phyloP scores from a whole-genome alignment of 2,329 filamentous ascomycete genomes.

The Trichophyton equinum region DNA sequence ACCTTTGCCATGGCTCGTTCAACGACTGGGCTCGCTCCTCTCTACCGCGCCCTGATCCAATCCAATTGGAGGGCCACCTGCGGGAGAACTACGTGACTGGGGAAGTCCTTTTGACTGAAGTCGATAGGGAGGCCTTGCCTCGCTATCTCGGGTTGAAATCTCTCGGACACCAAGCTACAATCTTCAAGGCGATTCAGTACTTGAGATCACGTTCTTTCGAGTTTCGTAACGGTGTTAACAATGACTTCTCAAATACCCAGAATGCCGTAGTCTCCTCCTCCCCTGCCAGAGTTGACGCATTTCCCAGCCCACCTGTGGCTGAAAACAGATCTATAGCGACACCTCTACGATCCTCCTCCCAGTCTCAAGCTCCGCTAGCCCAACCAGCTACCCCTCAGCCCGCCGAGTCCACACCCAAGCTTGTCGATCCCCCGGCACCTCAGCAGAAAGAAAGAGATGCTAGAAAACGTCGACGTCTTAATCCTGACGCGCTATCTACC shows the following conservation, averaged over 20 bases:
- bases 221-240: slow-evolving; percentile 28
- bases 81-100: slow-evolving; percentile 55
- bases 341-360: neutral
- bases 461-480: slow-evolving; percentile 22
- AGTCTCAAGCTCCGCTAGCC: neutral
- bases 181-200: slow-evolving; percentile 46
- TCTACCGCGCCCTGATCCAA: slow-evolving; percentile 31
- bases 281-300: neutral
- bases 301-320: neutral
- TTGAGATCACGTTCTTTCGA: slow-evolving; percentile 42
- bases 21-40: slow-evolving; percentile 30
- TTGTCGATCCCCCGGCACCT: neutral
- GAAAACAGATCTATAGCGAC: neutral
- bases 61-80: slow-evolving; percentile 43
- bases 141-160: slow-evolving; percentile 47
- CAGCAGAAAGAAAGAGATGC: slow-evolving; percentile 18
- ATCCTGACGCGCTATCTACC: slow-evolving; percentile 10
- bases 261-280: neutral
- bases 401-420: neutral
- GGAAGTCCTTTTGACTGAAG: slow-evolving; percentile 47
- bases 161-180: slow-evolving; percentile 44
- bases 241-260: neutral
- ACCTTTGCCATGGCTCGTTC: slow-evolving; percentile 47
- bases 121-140: slow-evolving; percentile 37
- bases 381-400: neutral